Evolutionary conservation across 257 asterid genomes (phyloP).

Genomic region (Cruciata laevipes): DNA sequence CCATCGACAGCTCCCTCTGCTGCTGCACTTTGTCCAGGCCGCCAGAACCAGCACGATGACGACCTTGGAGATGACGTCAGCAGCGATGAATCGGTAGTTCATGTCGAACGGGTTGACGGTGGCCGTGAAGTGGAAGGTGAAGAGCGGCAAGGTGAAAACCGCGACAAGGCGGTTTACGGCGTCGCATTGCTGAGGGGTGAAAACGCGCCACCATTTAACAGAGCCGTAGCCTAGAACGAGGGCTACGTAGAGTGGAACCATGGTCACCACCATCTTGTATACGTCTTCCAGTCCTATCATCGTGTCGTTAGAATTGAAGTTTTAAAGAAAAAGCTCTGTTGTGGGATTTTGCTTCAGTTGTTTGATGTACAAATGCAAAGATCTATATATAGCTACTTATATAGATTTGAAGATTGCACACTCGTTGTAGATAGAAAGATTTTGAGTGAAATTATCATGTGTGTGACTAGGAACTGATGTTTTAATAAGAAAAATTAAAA

Average conservation of each 20-base stretch:
- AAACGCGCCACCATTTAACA: slow-evolving; percentile 54
- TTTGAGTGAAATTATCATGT: too few relatives aligned
- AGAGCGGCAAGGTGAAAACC: slow-evolving; percentile 45
- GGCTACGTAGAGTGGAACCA: slow-evolving; percentile 49
- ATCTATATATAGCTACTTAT: too few relatives aligned
- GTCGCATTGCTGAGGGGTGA: slow-evolving; percentile 38
- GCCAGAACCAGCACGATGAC: slow-evolving; percentile 29
- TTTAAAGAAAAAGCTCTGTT: too few relatives aligned
- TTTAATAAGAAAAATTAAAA: too few relatives aligned
- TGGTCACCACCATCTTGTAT: slow-evolving; percentile 50
- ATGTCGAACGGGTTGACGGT: slow-evolving; percentile 47
- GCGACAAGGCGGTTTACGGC: slow-evolving; percentile 38
- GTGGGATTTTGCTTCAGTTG: too few relatives aligned
- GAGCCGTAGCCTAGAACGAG: slow-evolving; percentile 44
- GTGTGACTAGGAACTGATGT: too few relatives aligned
- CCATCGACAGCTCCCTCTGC: slow-evolving; percentile 43
- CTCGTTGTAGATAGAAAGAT: too few relatives aligned
- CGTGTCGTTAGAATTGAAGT: neutral
- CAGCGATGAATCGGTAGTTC: slow-evolving; percentile 44
- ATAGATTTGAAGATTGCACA: too few relatives aligned
- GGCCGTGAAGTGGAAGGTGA: slow-evolving; percentile 50
- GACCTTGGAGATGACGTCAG: slow-evolving; percentile 45
- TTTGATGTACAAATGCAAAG: too few relatives aligned
- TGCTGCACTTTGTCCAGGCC: slow-evolving; percentile 41
- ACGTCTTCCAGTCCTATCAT: slow-evolving; percentile 56